phyloP scores from a whole-genome alignment of 2,329 filamentous ascomycete genomes.

The Aspergillus aculeatus region DNA sequence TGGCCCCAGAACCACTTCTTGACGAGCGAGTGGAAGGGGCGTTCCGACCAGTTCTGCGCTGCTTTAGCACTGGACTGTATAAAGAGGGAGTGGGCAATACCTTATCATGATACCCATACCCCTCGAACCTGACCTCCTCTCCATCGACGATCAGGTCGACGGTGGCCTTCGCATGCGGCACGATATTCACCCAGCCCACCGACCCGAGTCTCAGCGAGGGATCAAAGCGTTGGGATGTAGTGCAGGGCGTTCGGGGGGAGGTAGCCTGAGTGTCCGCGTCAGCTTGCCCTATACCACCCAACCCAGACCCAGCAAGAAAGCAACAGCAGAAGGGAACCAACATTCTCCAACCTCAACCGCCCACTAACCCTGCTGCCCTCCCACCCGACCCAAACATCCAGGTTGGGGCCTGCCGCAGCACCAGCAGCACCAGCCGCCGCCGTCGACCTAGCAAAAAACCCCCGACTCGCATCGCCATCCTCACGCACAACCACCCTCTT shows the following conservation, averaged over 20 bases:
- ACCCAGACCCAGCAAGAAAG: background rate
- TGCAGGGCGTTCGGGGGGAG: constrained; percentile 8
- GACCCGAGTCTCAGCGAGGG: background rate
- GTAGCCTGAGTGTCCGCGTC: background rate
- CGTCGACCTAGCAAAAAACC: too few relatives aligned
- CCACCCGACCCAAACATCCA: constrained; percentile 12
- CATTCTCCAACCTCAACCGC: constrained; percentile 11
- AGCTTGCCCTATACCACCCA: background rate
- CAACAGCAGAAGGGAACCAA: background rate
- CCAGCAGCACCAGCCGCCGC: background rate
- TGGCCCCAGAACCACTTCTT: constrained; percentile 47
- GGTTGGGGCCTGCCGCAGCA: background rate
- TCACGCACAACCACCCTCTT: too few relatives aligned
- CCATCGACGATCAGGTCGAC: constrained; percentile 35
- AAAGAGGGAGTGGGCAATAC: constrained; percentile 17
- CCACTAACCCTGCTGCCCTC: constrained; percentile 2
- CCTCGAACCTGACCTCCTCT: constrained; percentile 33
- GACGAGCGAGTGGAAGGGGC: constrained; percentile 28
- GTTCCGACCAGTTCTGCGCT: constrained; percentile 45
- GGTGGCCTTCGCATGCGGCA: constrained; percentile 35
- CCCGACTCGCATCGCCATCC: too few relatives aligned
- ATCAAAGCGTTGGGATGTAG: background rate
- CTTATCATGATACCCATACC: constrained; percentile 49
- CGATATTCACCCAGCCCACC: constrained; percentile 40
- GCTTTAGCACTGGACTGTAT: too few relatives aligned